Percentiles rank a stretch among this genome's conserved stretches.
phyloP scores from a whole-genome alignment of 225 moss, liverwort and hornwort species.

The Pseudoscleropodium purum region DNA sequence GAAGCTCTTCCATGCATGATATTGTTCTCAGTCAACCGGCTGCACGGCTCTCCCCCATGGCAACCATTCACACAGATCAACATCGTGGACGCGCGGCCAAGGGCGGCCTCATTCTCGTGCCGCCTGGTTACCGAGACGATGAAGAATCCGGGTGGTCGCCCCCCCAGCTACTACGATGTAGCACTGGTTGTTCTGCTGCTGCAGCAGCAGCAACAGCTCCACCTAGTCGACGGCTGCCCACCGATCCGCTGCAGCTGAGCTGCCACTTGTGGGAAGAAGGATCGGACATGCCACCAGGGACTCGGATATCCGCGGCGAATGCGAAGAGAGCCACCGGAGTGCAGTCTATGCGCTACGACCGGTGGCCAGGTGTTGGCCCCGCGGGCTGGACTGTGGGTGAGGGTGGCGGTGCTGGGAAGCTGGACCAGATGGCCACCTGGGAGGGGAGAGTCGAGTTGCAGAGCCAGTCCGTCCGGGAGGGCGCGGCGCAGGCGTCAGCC shows the following conservation, averaged over 20 bases:
- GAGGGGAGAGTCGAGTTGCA: background rate
- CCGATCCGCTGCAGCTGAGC: background rate
- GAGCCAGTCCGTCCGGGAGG: conserved; percentile 17
- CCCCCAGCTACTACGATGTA: background rate
- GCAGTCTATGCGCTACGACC: conserved; percentile 12
- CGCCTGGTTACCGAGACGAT: background rate
- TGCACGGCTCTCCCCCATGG: background rate
- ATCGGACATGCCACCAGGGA: background rate
- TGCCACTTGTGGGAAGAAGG: conserved; percentile 21
- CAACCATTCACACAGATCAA: background rate
- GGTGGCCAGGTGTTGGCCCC: background rate
- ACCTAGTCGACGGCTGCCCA: background rate
- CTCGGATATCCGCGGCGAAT: background rate
- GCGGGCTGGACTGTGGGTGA: background rate
- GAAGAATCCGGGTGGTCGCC: background rate
- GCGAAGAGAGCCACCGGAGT: background rate
- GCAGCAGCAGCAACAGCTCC: background rate
- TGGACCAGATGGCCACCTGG: background rate
- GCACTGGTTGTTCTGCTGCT: background rate
- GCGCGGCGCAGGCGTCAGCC: conserved; percentile 1
- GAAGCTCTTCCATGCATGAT: conserved; percentile 13
- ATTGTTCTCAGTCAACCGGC: background rate
- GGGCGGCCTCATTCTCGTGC: background rate
- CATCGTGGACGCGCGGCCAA: background rate
- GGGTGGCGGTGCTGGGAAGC: no score